Evolutionary conservation across 2,329 filamentous ascomycete species (phyloP), one percentile per base, ranked within the genome.

Genomic region (Xylariaceae sp.): DNA sequence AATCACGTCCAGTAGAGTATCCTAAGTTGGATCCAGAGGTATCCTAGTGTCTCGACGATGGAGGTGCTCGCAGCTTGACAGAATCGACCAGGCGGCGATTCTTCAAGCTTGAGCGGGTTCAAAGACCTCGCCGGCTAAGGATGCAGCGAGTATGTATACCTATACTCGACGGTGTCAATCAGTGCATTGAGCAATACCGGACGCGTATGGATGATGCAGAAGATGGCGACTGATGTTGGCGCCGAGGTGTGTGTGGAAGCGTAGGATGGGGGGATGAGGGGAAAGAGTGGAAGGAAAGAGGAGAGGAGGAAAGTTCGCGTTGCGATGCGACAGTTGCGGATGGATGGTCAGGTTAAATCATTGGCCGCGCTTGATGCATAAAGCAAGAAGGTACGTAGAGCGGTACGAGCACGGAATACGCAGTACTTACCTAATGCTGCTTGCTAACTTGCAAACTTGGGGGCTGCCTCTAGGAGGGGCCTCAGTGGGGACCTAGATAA

Each of bases 291-390:
- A 35, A 55, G 49, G 54, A 51, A 51, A 50, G 56, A 39, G 48
- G 50, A n/a, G 49, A 53, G 53, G 35, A 54, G 49, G 56, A 57
- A 55, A 55, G 39, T 49, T 41, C 17, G 51, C 2, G 60, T 52
- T 63, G 58, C 58, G 56, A 63, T 59, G 61, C 62, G 62, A 64
- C 62, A 56, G 56, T 55, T n/a, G 61, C 54, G 49, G 56, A 58
- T 59, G 62, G 23, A 30, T 30, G 23, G 23, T 30, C 23, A 30
- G 23, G 58, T 61, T 61, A 63, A 59, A 64, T 62, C 41, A 45
- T 45, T 45, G 60, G 56, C 53, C 54, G 62, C 51, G 59, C 59
- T 58, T 51, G 30, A 60, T 58, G 61, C 49, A 58, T 44, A 47
- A 18, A 18, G 17, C 17, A 18, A 13, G 41, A 13, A 13, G 41